Evolutionary conservation across 108 stramenopile species (phyloP), one percentile per base, ranked within the genome.

Genomic region (Bacterosira constricta): DNA sequence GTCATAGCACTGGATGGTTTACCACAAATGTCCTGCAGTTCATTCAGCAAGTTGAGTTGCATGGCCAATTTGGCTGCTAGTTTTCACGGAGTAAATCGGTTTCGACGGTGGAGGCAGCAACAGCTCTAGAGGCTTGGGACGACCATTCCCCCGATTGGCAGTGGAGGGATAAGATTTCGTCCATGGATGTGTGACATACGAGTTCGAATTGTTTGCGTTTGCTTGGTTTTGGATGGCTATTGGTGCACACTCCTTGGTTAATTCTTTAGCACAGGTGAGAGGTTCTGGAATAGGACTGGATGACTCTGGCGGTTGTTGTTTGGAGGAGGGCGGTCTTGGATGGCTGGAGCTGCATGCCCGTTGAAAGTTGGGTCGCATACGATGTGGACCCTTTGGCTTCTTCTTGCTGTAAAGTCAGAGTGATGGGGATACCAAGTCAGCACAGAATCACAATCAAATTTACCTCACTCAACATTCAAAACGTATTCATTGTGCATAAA

Each of bases 21-120:
- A 21, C 93, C 93, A 35, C 87, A 69, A 50, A 92, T 61, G 63
- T 94, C 93, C 66, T 90, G 89, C 12, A 94, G 76, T 71, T 91
- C 88, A 37, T 88, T 76, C 31, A 84, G 62, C 15, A 94, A 78
- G 58, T 90, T 91, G 34, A 89, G 71, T 51, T 90, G 51, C 69
- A 81, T 81, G 13, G 89, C 75, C 26, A 77, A 84, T 68, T 94
- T 90, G 20, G 84, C 64, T 20, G 93, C 90, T 18, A 94, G 79
- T 31, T 88, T 30, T 88, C 71, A 15, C 81, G 83, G 51, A 94
- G 73, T 3, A 71, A 69, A 21, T 71, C 75, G 6, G 88, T 47
- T 76, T 91, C 90, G 1, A 69, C 52, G 18, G 79, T 64, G 8
- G 80, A 67, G 38, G 75, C 66, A 25, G 64, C 56, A 13, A 88